A percentile compares a stretch with the other conserved stretches of the same genome.
phyloP scores from a whole-genome alignment of 1,139 yeast species.

The Zygosaccharomyces sapae region DNA sequence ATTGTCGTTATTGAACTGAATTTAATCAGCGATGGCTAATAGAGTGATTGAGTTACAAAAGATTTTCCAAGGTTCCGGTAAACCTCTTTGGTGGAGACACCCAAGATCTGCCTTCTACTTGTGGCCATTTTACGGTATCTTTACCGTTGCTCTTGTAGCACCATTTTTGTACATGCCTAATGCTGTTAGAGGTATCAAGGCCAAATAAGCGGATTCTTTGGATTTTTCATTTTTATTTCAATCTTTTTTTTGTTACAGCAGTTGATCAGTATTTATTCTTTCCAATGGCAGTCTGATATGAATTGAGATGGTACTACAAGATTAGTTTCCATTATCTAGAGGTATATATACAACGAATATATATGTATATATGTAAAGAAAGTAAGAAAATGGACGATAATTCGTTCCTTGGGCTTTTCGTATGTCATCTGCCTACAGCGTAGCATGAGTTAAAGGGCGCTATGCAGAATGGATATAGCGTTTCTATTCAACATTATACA shows the following conservation, averaged over 20 bases:
- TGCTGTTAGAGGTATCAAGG: conserved; percentile 71
- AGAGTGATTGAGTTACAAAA: conserved; percentile 73
- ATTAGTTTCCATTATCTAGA: not conserved
- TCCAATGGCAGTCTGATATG: conserved; percentile 4
- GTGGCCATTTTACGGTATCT: conserved; percentile 86
- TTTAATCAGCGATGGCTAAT: conserved; percentile 41
- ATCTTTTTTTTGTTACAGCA: not conserved
- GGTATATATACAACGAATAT: not conserved
- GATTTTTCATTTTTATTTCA: not conserved
- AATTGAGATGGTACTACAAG: not conserved
- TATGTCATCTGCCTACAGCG: conserved; percentile 1
- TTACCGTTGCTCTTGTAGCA: conserved; percentile 65
- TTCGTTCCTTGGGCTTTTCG: not conserved
- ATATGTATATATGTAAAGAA: not conserved
- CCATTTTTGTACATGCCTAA: conserved; percentile 76
- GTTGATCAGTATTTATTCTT: conserved; percentile 2
- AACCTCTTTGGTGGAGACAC: conserved; percentile 74
- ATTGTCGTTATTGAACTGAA: not conserved
- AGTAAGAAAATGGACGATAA: not conserved
- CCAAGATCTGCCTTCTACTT: conserved; percentile 76
- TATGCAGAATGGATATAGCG: not conserved
- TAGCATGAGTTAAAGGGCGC: not conserved
- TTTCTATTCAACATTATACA: not conserved
- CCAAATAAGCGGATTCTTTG: conserved; percentile 27
- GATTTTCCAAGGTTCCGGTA: conserved; percentile 64